Base-by-base conservation (phyloP, 768 basidiomycete genomes). In the Cyathus striatus region DNA sequence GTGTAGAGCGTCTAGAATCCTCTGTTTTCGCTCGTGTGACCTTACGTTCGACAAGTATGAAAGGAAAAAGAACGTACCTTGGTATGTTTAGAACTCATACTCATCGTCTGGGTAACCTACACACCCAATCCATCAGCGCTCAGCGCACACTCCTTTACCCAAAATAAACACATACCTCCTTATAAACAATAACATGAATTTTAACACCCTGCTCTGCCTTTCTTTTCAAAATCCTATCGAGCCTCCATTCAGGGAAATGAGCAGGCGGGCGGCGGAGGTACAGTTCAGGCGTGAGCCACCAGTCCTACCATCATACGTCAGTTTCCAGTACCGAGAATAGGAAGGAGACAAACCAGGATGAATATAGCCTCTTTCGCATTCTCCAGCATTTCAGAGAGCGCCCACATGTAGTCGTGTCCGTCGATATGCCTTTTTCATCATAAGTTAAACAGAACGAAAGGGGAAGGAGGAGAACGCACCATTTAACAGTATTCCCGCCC, bases 341-440 rank as follows among this genome's bases (percentile, higher is more conserved):
- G 7, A 16, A 27, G 26, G 24, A 20, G 10, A 51, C 72, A 5
- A 43, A 85, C 93, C 49, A 88, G 53, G 49, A 98, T 96, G 62
- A 90, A 94, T 56, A 98, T 96, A 23, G 64, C 79, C 55, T 95
- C 87, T 45, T 75, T 75, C 2, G 90, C 89, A 24, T 67, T 76
- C 37, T 88, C 86, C n/a, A 97, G 72, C 63, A 94, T 72, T 64
- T 95, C 91, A 1, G 90, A 90, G 25, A 96, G 59, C 0, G 95
- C 94, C 78, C 86, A 97, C 76, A 97, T 88, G 61, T 95, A 98
- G 65, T 98, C 94, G 44, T 96, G 90, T 0, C 95, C 95, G 53
- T 95, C 94, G 37, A 95, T 76, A 57, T 93, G 91, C 83, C 85
- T 65, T 13, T 2, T 13, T 16, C 12, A 44, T 34, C 21, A 27